These are phyloP conservation scores for Berberis vulgaris DNA, from an alignment of 164 flowering plant genomes.

Conservation along the genomic window DNA sequence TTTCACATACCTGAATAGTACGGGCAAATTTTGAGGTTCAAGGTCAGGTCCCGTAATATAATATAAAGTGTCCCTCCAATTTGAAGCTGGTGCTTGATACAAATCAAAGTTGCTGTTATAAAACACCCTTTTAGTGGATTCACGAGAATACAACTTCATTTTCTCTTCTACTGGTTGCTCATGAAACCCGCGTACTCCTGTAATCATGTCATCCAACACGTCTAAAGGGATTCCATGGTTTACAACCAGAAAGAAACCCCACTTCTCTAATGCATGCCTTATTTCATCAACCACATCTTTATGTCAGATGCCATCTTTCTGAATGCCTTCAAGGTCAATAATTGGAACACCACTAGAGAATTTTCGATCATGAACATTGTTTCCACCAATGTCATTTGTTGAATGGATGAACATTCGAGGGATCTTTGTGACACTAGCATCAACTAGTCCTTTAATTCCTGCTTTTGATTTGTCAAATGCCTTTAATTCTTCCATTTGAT, in stretches of 20 bases:
- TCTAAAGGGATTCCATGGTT: conserved; percentile 16
- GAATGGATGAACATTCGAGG: conserved; percentile 21
- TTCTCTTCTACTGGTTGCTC: conserved; percentile 18
- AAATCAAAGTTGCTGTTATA: conserved; percentile 9
- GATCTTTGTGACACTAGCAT: conserved; percentile 12
- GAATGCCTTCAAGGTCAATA: conserved; percentile 9
- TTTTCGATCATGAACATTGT: background rate
- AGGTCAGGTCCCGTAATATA: conserved; percentile 2
- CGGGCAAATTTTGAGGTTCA: conserved; percentile 12
- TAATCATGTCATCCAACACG: conserved; percentile 13
- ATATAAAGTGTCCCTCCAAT: conserved; percentile 15
- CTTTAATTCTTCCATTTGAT: conserved; percentile 4
- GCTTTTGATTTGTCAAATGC: conserved; percentile 15
- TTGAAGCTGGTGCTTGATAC: conserved; percentile 5
- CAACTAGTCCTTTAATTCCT: conserved; percentile 28
- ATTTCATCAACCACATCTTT: conserved; percentile 6
- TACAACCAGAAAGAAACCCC: conserved; percentile 19
- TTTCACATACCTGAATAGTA: conserved; percentile 5
- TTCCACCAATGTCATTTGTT: conserved; percentile 1
- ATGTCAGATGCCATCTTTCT: background rate
- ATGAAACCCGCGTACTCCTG: conserved; percentile 9
- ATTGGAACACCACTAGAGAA: conserved; percentile 10
- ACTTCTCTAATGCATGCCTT: conserved; percentile 11
- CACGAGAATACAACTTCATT: conserved; percentile 7
- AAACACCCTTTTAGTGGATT: background rate